Percentiles rank a stretch among this genome's conserved stretches.
Evolutionary conservation across 805 yeast genomes (phyloP).

Genomic region (Wickerhamiella australiensis): DNA sequence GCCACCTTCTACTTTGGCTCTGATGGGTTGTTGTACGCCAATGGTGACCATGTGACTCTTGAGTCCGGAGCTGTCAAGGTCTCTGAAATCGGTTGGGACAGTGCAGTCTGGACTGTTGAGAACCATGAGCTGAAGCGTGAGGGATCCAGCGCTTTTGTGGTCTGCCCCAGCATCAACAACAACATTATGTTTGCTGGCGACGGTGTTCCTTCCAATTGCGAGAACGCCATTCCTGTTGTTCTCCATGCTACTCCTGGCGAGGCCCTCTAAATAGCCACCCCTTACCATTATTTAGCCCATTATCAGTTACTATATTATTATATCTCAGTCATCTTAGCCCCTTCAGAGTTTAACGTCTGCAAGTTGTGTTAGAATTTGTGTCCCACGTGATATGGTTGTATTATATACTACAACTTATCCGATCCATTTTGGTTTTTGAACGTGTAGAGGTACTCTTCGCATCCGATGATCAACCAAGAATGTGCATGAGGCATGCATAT

Average conservation of each 20-base stretch:
- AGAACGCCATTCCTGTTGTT: neutral
- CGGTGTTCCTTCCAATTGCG: constrained; percentile 1
- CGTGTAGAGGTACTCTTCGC: no score
- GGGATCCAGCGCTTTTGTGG: neutral
- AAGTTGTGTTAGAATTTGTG: no score
- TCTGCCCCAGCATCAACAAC: constrained; percentile 7
- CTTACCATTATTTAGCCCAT: no score
- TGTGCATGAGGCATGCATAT: no score
- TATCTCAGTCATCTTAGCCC: no score
- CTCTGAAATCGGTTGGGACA: neutral
- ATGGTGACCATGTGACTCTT: neutral
- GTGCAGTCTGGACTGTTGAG: neutral
- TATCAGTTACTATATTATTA: no score
- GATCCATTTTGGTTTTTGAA: no score
- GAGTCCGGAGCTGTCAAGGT: neutral
- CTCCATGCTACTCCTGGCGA: neutral
- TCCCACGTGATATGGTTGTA: no score
- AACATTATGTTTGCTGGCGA: neutral
- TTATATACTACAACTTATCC: no score
- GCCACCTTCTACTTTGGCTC: neutral
- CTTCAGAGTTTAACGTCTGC: no score
- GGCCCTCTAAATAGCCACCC: no score
- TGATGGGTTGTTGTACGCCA: neutral
- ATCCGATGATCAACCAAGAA: no score
- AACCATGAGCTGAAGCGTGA: neutral